Percentiles rank a stretch among this genome's conserved stretches.
Conservation (phyloP, 805 yeast species). For the Zygoascus biomembranicola region DNA sequence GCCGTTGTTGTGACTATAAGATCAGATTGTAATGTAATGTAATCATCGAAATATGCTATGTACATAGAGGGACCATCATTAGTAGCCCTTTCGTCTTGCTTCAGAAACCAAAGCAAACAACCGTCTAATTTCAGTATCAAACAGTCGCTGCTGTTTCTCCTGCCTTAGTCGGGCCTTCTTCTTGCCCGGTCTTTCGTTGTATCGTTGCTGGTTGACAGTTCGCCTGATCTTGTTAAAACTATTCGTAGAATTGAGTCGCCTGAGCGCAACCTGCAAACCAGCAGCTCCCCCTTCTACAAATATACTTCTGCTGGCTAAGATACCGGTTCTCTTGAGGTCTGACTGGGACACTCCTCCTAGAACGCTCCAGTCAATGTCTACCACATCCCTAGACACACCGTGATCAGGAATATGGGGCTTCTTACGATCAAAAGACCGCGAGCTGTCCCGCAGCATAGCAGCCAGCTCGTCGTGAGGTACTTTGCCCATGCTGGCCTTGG, state of each 20-base stretch:
- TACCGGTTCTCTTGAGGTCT: conserved; percentile 26
- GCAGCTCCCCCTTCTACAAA: conserved; percentile 18
- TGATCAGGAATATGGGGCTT: background rate
- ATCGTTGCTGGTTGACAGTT: conserved; percentile 22
- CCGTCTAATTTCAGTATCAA: conserved; percentile 27
- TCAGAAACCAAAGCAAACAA: conserved; percentile 28
- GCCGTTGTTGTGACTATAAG: background rate
- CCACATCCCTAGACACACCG: background rate
- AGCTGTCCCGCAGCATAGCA: background rate
- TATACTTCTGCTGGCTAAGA: conserved; percentile 26
- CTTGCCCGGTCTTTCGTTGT: conserved; percentile 30
- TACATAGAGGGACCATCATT: conserved; percentile 2
- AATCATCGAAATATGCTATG: background rate
- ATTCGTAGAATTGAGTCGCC: conserved; percentile 23
- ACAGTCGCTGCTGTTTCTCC: conserved; percentile 25
- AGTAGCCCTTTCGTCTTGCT: conserved; percentile 25
- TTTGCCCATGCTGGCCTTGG: background rate
- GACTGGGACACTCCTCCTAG: conserved; percentile 10
- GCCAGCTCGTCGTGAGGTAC: background rate
- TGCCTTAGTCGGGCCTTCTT: conserved; percentile 23
- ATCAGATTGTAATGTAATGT: background rate
- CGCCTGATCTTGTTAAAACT: conserved; percentile 22
- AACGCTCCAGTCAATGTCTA: conserved; percentile 2
- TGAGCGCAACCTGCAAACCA: conserved; percentile 19
- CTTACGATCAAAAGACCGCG: background rate